These are phyloP conservation scores for Hypoxylon crocopeplum DNA, from an alignment of 495 filamentous ascomycete species.

Conservation along the genomic window DNA sequence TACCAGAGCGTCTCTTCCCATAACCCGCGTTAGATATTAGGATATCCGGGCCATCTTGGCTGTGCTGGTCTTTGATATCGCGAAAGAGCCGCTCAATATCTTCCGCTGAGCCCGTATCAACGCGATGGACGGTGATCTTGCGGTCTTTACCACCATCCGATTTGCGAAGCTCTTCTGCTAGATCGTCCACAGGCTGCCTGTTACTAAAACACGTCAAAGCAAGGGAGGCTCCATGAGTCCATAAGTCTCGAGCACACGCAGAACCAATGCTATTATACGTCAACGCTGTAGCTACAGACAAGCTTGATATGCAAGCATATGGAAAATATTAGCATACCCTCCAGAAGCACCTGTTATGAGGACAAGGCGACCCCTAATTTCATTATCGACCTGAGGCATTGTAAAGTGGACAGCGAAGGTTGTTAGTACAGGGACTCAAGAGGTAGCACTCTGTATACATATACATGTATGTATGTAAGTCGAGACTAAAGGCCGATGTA, in stretches of 20 bases:
- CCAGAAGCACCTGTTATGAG: conserved; percentile 72
- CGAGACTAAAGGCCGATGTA: no score
- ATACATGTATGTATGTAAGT: not conserved
- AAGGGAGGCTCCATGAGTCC: conserved; percentile 59
- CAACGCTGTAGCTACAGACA: conserved; percentile 5
- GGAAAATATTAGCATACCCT: conserved; percentile 53
- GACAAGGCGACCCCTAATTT: conserved; percentile 63
- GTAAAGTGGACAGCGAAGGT: not conserved
- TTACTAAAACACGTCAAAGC: conserved; percentile 68
- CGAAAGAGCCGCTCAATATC: conserved; percentile 60
- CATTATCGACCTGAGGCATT: conserved; percentile 52
- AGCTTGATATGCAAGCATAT: not conserved
- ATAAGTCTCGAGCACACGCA: conserved; percentile 64
- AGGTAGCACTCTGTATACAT: not conserved
- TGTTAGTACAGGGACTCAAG: not conserved
- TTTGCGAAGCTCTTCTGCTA: conserved; percentile 48
- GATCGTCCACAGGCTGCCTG: conserved; percentile 49
- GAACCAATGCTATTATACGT: conserved; percentile 61
- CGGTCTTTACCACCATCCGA: conserved; percentile 38
- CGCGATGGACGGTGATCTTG: conserved; percentile 61
- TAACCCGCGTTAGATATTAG: conserved; percentile 59
- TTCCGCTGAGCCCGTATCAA: conserved; percentile 60
- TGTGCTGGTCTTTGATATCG: conserved; percentile 59
- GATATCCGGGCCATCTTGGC: conserved; percentile 64
- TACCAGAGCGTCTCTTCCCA: conserved; percentile 42